phyloP scores from a whole-genome alignment of 2,329 filamentous ascomycete species.

The Dactylellina haptotyla region DNA sequence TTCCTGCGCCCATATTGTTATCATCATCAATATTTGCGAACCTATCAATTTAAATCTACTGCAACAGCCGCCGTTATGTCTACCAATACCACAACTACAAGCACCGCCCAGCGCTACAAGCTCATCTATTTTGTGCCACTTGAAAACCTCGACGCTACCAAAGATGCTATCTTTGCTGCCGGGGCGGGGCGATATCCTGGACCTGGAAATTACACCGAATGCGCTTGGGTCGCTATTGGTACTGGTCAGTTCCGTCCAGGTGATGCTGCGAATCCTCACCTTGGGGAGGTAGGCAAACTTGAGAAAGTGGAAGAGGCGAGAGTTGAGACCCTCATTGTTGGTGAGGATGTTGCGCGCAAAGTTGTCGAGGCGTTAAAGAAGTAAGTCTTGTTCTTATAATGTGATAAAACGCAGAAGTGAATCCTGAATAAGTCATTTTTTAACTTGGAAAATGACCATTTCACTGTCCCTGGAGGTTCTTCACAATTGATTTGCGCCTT shows the following conservation, averaged over 20 bases:
- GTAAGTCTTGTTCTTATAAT: conserved; percentile 63
- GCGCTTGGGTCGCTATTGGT: conserved; percentile 67
- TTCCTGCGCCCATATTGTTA: conserved; percentile 8
- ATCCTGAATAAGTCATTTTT: too few relatives aligned
- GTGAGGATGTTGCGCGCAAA: conserved; percentile 68
- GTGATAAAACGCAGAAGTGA: not conserved
- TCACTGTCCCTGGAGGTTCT: too few relatives aligned
- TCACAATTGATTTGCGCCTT: too few relatives aligned
- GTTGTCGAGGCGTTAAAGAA: conserved; percentile 73
- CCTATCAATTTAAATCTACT: conserved; percentile 1
- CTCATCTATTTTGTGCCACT: conserved; percentile 68
- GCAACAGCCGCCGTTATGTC: conserved; percentile 3
- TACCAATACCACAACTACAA: not conserved
- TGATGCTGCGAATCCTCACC: conserved; percentile 70
- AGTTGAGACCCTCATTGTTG: conserved; percentile 72
- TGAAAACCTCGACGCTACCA: conserved; percentile 65
- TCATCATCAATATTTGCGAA: not conserved
- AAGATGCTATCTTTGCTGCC: conserved; percentile 68
- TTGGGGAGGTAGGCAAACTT: conserved; percentile 69
- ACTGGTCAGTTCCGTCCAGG: conserved; percentile 75
- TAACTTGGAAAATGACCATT: too few relatives aligned
- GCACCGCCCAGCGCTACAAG: conserved; percentile 58
- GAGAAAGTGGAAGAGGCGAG: conserved; percentile 71
- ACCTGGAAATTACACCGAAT: conserved; percentile 68
- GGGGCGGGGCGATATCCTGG: conserved; percentile 65